Base-by-base conservation (phyloP, 768 basidiomycete species). In the Astraeus odoratus region DNA sequence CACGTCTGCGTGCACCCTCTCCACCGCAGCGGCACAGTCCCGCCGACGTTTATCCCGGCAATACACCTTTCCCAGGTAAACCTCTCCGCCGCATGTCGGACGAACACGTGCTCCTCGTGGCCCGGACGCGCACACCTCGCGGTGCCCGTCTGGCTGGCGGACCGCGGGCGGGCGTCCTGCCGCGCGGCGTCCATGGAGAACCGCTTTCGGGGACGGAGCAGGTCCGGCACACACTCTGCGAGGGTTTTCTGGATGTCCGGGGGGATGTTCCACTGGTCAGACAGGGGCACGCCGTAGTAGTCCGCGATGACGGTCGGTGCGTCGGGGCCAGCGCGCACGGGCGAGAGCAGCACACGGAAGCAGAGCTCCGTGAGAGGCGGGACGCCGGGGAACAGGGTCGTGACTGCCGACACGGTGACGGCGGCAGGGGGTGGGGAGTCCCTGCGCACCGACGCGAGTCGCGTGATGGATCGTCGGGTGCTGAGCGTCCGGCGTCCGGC, bases 1-100 rank as follows among this genome's bases (percentile, higher is more conserved):
- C 86, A 88, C 0, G 78, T 78, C 39, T 47, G 52, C n/a, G 64
- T 57, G 59, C 86, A 89, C 1, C 86, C 85, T 23, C 82, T 66
- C 84, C 86, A 88, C 42, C 68, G 60, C 24, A 87, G 49, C 18
- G 83, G 80, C 5, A 82, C 80, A 10, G 56, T 51, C 7, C 71
- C 77, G 16, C 78, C 76, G 0, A 82, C 65, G n/a, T 65, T 58
- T 19, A 71, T 67, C 5, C 77, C 75, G 0, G 75, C 79, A 22
- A 84, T 63, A 10, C 47, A 62, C 6, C 56, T 64, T 55, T 81
- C 81, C 86, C 86, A 88, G 3, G 80, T 77, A 48, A 70, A 75
- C 45, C 81, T 67, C 60, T 82, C 77, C 54, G 83, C 83, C 3
- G 72, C 74, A 37, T 74, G 79, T 19, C 52, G 62, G 5, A 82